Conservation (phyloP, 2,329 filamentous ascomycete species). For the Aspergillus udagawae region DNA sequence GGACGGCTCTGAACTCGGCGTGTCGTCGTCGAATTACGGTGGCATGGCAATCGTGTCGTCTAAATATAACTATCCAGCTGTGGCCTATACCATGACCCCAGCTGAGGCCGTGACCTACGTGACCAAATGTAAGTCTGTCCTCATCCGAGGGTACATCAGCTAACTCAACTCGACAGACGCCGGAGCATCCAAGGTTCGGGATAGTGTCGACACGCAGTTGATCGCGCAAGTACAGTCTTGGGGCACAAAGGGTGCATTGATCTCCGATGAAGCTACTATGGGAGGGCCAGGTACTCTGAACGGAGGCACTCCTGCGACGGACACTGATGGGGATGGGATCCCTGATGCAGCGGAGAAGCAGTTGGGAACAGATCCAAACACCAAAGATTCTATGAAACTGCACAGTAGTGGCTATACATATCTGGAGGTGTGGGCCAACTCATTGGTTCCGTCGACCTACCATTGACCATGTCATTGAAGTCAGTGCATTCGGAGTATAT, state of each 20-base stretch:
- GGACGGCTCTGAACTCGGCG: constrained; percentile 35
- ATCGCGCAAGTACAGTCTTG: constrained; percentile 11
- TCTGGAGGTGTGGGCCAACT: constrained; percentile 16
- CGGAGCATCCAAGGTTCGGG: constrained; percentile 13
- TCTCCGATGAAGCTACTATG: constrained; percentile 14
- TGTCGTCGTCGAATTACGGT: constrained; percentile 7
- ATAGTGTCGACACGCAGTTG: constrained; percentile 10
- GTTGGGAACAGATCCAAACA: constrained; percentile 13
- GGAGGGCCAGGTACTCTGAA: constrained; percentile 12
- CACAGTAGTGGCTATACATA: constrained; percentile 12
- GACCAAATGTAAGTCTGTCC: constrained; percentile 7
- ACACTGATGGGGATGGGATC: constrained; percentile 16
- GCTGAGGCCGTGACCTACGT: constrained; percentile 10
- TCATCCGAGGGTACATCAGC: background rate
- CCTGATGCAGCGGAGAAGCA: constrained; percentile 12
- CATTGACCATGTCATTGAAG: background rate
- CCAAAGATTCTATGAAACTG: constrained; percentile 11
- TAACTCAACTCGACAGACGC: constrained; percentile 2
- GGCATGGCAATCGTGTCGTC: constrained; percentile 12
- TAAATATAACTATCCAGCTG: constrained; percentile 12
- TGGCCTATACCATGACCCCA: constrained; percentile 4
- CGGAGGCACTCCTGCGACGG: constrained; percentile 4
- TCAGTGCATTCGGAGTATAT: background rate
- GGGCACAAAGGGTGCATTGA: constrained; percentile 9
- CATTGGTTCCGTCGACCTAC: constrained; percentile 10